Evolutionary conservation across 805 yeast species (phyloP).

Genomic region (Saturnispora sanitii): DNA sequence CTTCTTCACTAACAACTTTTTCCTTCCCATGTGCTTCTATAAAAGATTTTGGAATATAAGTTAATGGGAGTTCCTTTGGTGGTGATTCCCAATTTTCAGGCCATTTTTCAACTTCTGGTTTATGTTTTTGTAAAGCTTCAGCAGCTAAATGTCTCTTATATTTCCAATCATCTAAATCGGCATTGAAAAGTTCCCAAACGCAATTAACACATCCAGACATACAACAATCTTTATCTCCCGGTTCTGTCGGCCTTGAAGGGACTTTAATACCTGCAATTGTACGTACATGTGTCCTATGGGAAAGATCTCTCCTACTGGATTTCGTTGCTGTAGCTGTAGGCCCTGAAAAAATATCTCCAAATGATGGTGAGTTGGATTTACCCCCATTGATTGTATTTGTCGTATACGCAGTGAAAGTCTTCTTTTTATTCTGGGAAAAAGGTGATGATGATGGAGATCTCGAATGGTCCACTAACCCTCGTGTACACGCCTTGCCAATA

Average conservation of each 20-base stretch:
- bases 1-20: conserved; percentile 29
- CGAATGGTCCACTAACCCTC: conserved; percentile 4
- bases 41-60: conserved; percentile 36
- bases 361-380: conserved; percentile 6
- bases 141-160: conserved; percentile 50
- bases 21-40: not conserved
- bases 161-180: conserved; percentile 82
- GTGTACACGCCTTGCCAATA: conserved; percentile 7
- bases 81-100: conserved; percentile 58
- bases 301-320: conserved; percentile 29
- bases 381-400: too few species aligned
- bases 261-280: conserved; percentile 59
- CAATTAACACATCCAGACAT: conserved; percentile 96
- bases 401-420: conserved; percentile 9
- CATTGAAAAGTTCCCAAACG: conserved; percentile 90
- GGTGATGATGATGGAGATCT: conserved; percentile 7
- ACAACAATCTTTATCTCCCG: conserved; percentile 75
- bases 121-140: conserved; percentile 22
- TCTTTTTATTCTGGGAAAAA: conserved; percentile 11
- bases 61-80: conserved; percentile 29
- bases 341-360: conserved; percentile 24
- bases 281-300: conserved; percentile 25
- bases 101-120: conserved; percentile 37
- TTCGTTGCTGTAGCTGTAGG: conserved; percentile 24
- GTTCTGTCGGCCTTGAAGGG: conserved; percentile 79